A percentile compares a stretch with the other conserved stretches of the same genome.
phyloP scores from a whole-genome alignment of 208 protist species.

The Wallacemonas rigidus region DNA sequence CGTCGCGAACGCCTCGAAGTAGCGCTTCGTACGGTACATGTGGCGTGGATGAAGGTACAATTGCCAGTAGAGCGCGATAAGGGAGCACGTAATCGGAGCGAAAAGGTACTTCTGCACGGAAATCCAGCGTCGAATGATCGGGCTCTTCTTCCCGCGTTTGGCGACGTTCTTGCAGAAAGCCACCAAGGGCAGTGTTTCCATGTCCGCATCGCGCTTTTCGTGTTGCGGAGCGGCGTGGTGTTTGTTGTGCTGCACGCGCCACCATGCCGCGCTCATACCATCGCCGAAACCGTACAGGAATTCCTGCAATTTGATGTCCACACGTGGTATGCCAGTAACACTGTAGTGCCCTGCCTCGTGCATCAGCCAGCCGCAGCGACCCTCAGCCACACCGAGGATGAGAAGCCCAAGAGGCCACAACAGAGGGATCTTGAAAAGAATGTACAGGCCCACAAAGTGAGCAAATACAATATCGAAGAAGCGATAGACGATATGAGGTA shows the following conservation, averaged over 20 bases:
- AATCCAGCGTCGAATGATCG: constrained; percentile 59
- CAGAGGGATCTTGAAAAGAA: constrained; percentile 46
- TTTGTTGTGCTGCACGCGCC: constrained; percentile 80
- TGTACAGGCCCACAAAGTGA: constrained; percentile 48
- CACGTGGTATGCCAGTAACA: constrained; percentile 48
- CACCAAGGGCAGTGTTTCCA: constrained; percentile 80
- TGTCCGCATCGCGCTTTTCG: constrained; percentile 68
- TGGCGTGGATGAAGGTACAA: constrained; percentile 74
- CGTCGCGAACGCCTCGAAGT: constrained; percentile 54
- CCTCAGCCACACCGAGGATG: constrained; percentile 66
- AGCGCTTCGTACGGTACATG: constrained; percentile 57
- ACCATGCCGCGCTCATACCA: constrained; percentile 79
- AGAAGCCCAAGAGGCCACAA: constrained; percentile 47
- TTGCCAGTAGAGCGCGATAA: constrained; percentile 81
- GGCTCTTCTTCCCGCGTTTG: constrained; percentile 28
- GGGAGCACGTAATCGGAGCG: constrained; percentile 59
- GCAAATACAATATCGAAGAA: constrained; percentile 56
- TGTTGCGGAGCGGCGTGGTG: constrained; percentile 81
- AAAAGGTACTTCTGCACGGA: constrained; percentile 72
- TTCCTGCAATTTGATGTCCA: constrained; percentile 73
- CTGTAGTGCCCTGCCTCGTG: constrained; percentile 82
- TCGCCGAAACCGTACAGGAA: constrained; percentile 69
- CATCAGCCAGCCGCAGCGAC: constrained; percentile 82
- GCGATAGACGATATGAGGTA: constrained; percentile 63
- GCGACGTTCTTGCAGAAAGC: constrained; percentile 76